Evolutionary conservation across 306 rosid genomes (phyloP).

Genomic region (Pachyrhizus erosus): DNA sequence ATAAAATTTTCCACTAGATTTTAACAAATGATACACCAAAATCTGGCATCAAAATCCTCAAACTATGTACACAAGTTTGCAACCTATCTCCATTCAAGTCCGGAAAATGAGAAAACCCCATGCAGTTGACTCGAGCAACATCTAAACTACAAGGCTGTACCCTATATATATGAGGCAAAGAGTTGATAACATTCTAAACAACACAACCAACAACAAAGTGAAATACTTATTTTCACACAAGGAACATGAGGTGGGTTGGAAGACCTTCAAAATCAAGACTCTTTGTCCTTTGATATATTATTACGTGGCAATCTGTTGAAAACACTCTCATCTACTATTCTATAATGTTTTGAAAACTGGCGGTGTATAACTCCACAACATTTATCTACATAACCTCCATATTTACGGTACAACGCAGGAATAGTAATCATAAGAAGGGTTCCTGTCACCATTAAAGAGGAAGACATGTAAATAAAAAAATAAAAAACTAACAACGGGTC

Average conservation of each 20-base stretch:
- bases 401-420: constrained; percentile 79
- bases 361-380: constrained; percentile 34
- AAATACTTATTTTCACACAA: neutral
- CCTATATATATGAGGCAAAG: too few relatives aligned
- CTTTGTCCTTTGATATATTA: constrained; percentile 54
- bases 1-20: neutral
- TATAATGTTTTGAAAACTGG: constrained; percentile 85
- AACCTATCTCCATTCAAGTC: neutral
- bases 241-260: neutral
- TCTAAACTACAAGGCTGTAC: neutral
- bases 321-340: constrained; percentile 80
- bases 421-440: constrained; percentile 65
- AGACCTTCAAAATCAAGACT: neutral
- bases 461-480: neutral
- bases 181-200: neutral
- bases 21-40: neutral
- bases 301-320: constrained; percentile 70
- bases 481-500: neutral
- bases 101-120: neutral
- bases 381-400: constrained; percentile 8
- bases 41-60: neutral
- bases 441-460: constrained; percentile 61
- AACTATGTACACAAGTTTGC: neutral
- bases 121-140: neutral
- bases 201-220: neutral